Evolutionary conservation across 139 green algal species (phyloP).

Genomic region (Picochlorum sp.): DNA sequence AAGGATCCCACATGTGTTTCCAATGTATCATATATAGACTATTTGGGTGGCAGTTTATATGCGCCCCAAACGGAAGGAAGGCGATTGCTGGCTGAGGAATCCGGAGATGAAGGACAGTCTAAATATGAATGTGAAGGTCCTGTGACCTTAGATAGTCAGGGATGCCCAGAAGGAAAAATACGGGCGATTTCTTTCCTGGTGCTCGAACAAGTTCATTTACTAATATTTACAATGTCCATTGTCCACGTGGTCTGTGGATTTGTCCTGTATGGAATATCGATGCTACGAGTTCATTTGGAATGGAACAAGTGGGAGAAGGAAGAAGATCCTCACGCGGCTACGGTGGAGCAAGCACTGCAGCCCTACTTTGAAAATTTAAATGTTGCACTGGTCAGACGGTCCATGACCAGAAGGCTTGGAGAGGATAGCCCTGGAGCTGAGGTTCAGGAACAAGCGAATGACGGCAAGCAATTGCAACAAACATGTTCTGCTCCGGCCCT

Average conservation of each 20-base stretch:
- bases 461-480: no score
- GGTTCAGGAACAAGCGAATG: no score
- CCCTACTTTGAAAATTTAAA: neutral
- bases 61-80: no score
- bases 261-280: neutral
- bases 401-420: no score
- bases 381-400: no score
- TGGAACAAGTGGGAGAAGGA: neutral
- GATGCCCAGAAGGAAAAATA: neutral
- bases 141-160: neutral
- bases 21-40: no score
- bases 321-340: neutral
- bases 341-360: neutral
- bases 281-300: neutral
- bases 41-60: no score
- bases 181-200: neutral
- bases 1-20: neutral
- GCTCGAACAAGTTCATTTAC: constrained; percentile 4
- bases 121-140: neutral
- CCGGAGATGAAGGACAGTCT: no score
- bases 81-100: no score
- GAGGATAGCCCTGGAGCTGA: no score
- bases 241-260: neutral
- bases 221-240: neutral
- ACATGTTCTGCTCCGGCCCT: no score